These are phyloP conservation scores for Lactarius evosmus DNA, from an alignment of 768 basidiomycete genomes.

Conservation along the genomic window DNA sequence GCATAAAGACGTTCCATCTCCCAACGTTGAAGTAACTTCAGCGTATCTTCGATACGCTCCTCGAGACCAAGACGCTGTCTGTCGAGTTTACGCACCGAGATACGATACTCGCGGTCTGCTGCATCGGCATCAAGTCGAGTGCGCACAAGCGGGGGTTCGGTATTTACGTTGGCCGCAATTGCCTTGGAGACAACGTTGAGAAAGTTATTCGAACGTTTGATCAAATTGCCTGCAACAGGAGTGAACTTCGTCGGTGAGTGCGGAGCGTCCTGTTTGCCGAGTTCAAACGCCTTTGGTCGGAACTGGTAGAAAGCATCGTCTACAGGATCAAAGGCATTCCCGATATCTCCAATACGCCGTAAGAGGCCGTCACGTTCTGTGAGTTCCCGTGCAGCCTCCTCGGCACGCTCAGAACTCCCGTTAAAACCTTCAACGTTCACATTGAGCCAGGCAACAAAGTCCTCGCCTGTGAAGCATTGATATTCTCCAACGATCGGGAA, in stretches of 20 bases:
- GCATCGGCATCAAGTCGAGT: conserved; percentile 75
- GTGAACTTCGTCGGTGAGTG: conserved; percentile 36
- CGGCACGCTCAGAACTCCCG: conserved; percentile 74
- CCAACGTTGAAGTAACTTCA: conserved; percentile 80
- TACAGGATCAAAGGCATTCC: conserved; percentile 74
- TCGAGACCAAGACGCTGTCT: conserved; percentile 82
- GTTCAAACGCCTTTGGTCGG: conserved; percentile 71
- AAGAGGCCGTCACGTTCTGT: conserved; percentile 53
- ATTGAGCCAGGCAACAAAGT: conserved; percentile 82
- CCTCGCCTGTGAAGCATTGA: conserved; percentile 82
- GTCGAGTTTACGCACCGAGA: conserved; percentile 79
- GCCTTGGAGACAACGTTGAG: conserved; percentile 74
- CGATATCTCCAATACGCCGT: conserved; percentile 76
- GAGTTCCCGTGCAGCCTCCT: conserved; percentile 60
- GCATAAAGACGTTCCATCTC: conserved; percentile 79
- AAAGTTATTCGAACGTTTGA: conserved; percentile 67
- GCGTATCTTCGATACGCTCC: conserved; percentile 77
- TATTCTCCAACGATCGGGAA: conserved; percentile 84
- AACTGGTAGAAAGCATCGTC: conserved; percentile 86
- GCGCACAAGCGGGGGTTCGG: conserved; percentile 66
- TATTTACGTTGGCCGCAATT: conserved; percentile 43
- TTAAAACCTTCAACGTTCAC: conserved; percentile 74
- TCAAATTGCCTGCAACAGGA: conserved; percentile 51
- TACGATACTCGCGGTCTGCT: conserved; percentile 76
- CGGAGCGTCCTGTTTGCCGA: conserved; percentile 41